These are phyloP conservation scores for Striga asiatica DNA, from an alignment of 257 asterid species.

Conservation along the genomic window DNA sequence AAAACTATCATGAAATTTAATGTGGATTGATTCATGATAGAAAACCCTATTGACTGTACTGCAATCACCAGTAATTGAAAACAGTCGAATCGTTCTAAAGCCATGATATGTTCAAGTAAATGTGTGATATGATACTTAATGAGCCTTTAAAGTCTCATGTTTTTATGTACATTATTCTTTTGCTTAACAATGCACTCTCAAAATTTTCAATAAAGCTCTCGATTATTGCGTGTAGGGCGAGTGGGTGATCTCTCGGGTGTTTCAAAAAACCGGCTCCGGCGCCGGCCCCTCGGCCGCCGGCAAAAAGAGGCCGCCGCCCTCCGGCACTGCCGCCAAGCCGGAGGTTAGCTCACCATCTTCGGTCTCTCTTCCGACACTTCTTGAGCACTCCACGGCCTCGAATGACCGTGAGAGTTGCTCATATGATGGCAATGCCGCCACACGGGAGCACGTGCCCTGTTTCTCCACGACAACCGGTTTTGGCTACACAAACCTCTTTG, in stretches of 20 bases:
- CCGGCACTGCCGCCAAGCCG: slow-evolving; percentile 13
- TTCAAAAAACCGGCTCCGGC: slow-evolving; percentile 43
- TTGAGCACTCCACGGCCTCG: slow-evolving; percentile 44
- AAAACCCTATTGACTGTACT: no score
- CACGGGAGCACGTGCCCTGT: slow-evolving; percentile 99
- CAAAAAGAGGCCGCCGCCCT: slow-evolving; percentile 30
- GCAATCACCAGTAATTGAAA: no score
- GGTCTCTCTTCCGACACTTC: slow-evolving; percentile 67
- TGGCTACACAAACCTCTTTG: slow-evolving; percentile 33
- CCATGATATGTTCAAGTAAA: no score
- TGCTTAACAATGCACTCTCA: no score
- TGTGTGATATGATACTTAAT: no score
- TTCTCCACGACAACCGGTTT: slow-evolving; percentile 75
- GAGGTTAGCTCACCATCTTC: slow-evolving; percentile 72
- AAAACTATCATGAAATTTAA: no score
- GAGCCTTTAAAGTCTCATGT: no score
- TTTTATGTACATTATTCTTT: no score
- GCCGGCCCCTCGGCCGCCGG: slow-evolving; percentile 29
- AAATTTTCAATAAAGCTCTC: no score
- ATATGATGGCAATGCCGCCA: slow-evolving; percentile 26
- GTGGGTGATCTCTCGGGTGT: slow-evolving; percentile 90
- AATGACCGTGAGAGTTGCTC: slow-evolving; percentile 36
- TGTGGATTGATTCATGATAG: no score
- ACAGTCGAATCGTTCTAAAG: no score
- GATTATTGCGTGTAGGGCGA: no score